phyloP scores from a whole-genome alignment of 176 grass and related monocot species.

The Urochloa ruziziensis region DNA sequence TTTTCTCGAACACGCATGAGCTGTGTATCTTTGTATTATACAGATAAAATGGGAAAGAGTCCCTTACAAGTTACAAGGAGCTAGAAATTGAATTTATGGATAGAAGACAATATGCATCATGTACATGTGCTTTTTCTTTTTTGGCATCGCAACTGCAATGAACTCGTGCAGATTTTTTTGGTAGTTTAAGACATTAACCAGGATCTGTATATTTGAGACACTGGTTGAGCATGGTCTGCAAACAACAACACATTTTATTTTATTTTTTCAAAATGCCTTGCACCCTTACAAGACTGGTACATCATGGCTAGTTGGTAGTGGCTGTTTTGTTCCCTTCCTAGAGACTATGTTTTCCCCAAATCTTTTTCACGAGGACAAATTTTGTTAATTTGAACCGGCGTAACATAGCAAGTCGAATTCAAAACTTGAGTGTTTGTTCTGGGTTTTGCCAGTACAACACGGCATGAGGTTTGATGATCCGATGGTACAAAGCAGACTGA shows the following conservation, averaged over 20 bases:
- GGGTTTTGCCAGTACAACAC: neutral
- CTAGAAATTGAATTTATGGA: slow-evolving; percentile 2
- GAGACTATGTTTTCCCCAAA: neutral
- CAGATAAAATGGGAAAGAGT: too few relatives aligned
- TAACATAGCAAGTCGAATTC: neutral
- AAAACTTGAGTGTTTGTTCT: neutral
- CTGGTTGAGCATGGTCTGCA: neutral
- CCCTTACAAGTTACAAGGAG: too few relatives aligned
- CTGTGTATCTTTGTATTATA: too few relatives aligned
- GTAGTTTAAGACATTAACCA: neutral
- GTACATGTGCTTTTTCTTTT: too few relatives aligned
- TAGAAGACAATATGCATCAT: neutral
- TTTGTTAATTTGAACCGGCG: neutral
- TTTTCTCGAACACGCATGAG: too few relatives aligned
- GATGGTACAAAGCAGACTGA: neutral
- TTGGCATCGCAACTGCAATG: too few relatives aligned
- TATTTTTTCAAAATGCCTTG: neutral
- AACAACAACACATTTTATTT: neutral
- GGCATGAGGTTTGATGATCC: slow-evolving; percentile 1
- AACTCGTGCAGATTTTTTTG: neutral
- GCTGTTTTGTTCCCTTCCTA: neutral
- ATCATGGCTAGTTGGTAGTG: neutral
- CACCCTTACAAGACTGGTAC: neutral
- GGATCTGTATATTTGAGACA: neutral
- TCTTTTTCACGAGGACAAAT: neutral